These are phyloP conservation scores for Wallemia ichthyophaga DNA, from an alignment of 1,284 basidiomycete species.

Conservation along the genomic window DNA sequence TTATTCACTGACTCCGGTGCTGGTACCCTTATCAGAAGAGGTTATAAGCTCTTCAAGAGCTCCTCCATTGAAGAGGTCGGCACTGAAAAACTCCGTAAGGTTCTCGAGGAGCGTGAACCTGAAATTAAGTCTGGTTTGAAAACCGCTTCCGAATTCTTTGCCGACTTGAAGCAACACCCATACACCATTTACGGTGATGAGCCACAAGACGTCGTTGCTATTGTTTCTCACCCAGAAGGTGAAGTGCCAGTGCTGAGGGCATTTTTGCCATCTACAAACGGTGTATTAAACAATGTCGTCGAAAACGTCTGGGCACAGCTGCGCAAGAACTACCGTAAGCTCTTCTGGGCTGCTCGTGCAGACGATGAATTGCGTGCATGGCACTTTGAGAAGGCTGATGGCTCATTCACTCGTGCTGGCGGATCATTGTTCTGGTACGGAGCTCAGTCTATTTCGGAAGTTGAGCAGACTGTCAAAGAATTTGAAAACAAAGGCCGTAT, in stretches of 20 bases:
- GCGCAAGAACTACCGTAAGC: slow-evolving; percentile 70
- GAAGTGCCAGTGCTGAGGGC: slow-evolving; percentile 79
- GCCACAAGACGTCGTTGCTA: slow-evolving; percentile 75
- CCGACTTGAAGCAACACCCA: slow-evolving; percentile 42
- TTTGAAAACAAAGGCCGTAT: slow-evolving; percentile 68
- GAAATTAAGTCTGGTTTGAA: slow-evolving; percentile 58
- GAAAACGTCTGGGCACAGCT: slow-evolving; percentile 94
- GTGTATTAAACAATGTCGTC: slow-evolving; percentile 71
- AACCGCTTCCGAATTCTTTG: slow-evolving; percentile 68
- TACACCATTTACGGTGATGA: slow-evolving; percentile 96
- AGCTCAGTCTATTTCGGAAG: slow-evolving; percentile 65
- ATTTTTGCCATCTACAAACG: slow-evolving; percentile 58
- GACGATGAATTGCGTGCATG: slow-evolving; percentile 88
- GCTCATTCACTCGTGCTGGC: slow-evolving; percentile 82
- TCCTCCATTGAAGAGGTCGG: slow-evolving; percentile 51
- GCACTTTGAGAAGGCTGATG: slow-evolving; percentile 97
- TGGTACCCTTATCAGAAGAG: slow-evolving; percentile 84
- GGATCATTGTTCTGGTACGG: slow-evolving; percentile 91
- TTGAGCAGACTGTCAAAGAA: slow-evolving; percentile 51
- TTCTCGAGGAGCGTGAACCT: slow-evolving; percentile 77
- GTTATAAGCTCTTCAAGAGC: slow-evolving; percentile 90
- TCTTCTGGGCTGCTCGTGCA: slow-evolving; percentile 87
- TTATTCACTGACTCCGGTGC: slow-evolving; percentile 96
- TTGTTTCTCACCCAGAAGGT: slow-evolving; percentile 69
- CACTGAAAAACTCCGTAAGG: slow-evolving; percentile 68